phyloP scores from a whole-genome alignment of 2,329 filamentous ascomycete genomes.

The Stemphylium lycopersici region DNA sequence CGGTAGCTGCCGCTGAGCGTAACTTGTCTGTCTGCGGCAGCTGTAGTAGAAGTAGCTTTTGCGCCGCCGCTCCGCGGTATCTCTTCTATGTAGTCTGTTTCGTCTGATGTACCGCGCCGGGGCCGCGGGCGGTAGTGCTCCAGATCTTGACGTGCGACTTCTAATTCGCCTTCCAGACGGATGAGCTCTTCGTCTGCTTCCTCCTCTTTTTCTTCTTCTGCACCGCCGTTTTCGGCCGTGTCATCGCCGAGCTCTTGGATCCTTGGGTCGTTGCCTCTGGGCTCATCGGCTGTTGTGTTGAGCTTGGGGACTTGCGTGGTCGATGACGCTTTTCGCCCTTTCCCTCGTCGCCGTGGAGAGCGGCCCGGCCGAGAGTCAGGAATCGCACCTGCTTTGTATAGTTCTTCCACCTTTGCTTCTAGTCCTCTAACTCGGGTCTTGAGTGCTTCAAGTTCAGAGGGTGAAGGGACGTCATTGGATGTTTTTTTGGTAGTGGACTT shows the following conservation, averaged over 20 bases:
- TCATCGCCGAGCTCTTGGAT: constrained; percentile 21
- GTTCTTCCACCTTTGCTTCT: constrained; percentile 46
- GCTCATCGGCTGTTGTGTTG: not conserved
- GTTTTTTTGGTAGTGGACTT: not conserved
- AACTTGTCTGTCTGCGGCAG: constrained; percentile 32
- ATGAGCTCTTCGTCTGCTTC: constrained; percentile 42
- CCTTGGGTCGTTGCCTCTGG: constrained; percentile 12
- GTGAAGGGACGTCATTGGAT: constrained; percentile 16
- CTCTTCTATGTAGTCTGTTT: constrained; percentile 38
- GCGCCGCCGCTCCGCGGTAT: constrained; percentile 25
- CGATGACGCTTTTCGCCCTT: constrained; percentile 37
- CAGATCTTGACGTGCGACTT: constrained; percentile 39
- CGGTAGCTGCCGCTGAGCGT: constrained; percentile 45
- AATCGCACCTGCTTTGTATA: constrained; percentile 30
- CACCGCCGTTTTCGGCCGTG: constrained; percentile 24
- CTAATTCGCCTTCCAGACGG: constrained; percentile 42
- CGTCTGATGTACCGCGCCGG: constrained; percentile 10
- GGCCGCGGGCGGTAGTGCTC: constrained; percentile 29
- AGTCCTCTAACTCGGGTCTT: constrained; percentile 44
- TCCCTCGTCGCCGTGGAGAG: constrained; percentile 42
- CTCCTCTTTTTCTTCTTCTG: constrained; percentile 22
- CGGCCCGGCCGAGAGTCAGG: constrained; percentile 22
- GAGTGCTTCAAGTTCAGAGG: constrained; percentile 42
- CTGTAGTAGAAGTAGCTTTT: too few species aligned
- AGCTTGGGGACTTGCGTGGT: constrained; percentile 29